Base-by-base conservation (phyloP, 2,329 filamentous ascomycete species). In the Ilyonectria destructans region DNA sequence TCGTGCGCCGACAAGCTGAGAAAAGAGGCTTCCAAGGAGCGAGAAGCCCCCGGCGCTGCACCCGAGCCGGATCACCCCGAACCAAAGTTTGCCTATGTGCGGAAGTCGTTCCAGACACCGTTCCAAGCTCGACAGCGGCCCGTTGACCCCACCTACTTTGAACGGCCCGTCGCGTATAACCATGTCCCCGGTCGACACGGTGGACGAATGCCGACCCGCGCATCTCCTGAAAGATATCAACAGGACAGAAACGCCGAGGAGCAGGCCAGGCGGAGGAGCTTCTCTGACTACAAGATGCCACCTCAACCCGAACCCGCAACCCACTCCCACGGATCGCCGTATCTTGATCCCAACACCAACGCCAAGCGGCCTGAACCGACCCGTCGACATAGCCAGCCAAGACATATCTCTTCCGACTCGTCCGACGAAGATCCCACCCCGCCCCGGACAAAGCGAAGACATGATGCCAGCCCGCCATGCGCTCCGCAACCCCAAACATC, bases 1-100 rank as follows among this genome's bases (percentile, higher is more conserved):
- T 85, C 87, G 2, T 95, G 97, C 64, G 92, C 90, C 40, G 87
- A 91, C 66, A 90, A 89, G 72, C 82, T 97, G 56, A 89, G 90
- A 69, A 85, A 88, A 63, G 91, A 95, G 72, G 85, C 85, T 2
- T 81, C 82, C 12, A 80, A 80, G 5, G 78, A 80, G 58, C 79
- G 81, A 46, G 79, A 84, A 72, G 56, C 71, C 13, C 55, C 61
- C 13, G 82, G 68, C 68, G 79, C 66, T 71, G 79, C 31, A 37
- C 69, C 75, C 12, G 67, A 78, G 8, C 69, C 77, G 21, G 80
- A 79, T n/a, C 76, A 70, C 73, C 67, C 77, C 17, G 71, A 83
- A 69, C 77, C 82, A 64, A 80, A 82, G 68, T 78, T 83, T 57
- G 65, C 81, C 46, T 84, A 84, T 49, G 70, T 81, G 40, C 74